Conservation (phyloP, 2,329 filamentous ascomycete species). For the Talaromyces marneffei region DNA sequence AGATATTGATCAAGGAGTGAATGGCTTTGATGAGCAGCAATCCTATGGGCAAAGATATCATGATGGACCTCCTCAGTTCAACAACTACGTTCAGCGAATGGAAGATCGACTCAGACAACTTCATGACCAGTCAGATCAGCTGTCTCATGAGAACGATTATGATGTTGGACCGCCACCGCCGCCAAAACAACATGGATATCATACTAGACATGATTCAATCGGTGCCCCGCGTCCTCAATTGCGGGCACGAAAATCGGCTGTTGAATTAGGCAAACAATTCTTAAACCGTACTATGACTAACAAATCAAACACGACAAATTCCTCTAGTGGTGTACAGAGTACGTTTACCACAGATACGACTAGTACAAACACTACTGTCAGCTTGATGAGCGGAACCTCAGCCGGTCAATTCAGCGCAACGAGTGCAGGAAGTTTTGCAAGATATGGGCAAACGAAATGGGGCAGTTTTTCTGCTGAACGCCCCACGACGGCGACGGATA, state of each 20-base stretch:
- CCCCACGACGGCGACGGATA: constrained; percentile 41
- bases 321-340: constrained; percentile 66
- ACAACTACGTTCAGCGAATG: constrained; percentile 87
- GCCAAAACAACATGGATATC: constrained; percentile 48
- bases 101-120: constrained; percentile 71
- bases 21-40: constrained; percentile 49
- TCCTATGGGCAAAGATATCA: constrained; percentile 48
- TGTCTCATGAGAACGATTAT: constrained; percentile 33
- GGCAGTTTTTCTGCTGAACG: constrained; percentile 31
- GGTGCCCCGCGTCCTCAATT: constrained; percentile 34
- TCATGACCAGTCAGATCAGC: constrained; percentile 55
- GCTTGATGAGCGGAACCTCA: constrained; percentile 88
- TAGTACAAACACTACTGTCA: constrained; percentile 73
- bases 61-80: constrained; percentile 63
- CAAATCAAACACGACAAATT: constrained; percentile 77
- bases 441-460: constrained; percentile 53
- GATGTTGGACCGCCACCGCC: constrained; percentile 55
- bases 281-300: constrained; percentile 78
- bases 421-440: constrained; percentile 86
- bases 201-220: constrained; percentile 39
- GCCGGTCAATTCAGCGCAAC: constrained; percentile 89
- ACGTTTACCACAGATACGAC: constrained; percentile 58
- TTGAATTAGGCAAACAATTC: constrained; percentile 64
- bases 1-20: constrained; percentile 45
- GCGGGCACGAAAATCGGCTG: constrained; percentile 50